Evolutionary conservation across 1,139 yeast species (phyloP).

Genomic region (Eremothecium sinecaudum): DNA sequence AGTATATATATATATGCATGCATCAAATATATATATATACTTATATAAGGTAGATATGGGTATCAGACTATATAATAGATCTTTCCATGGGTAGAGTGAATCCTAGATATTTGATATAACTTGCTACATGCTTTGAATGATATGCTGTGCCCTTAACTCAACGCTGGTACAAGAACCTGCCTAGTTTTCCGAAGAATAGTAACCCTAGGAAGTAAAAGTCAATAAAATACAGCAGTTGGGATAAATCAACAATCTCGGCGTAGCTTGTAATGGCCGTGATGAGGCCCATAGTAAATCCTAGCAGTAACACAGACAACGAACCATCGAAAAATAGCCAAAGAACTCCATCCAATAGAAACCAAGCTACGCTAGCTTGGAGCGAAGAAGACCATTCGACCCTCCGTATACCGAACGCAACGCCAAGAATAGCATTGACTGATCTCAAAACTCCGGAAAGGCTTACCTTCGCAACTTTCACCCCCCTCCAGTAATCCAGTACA

Average conservation of each 20-base stretch:
- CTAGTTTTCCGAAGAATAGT: constrained; percentile 62
- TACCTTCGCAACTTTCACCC: constrained; percentile 20
- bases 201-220: constrained; percentile 58
- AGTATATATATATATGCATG: too few relatives aligned
- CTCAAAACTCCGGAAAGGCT: constrained; percentile 41
- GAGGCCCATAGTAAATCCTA: constrained; percentile 39
- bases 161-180: constrained; percentile 37
- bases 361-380: constrained; percentile 62
- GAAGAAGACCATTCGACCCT: constrained; percentile 73
- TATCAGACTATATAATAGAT: background rate
- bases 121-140: too few relatives aligned
- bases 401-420: constrained; percentile 74
- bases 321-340: constrained; percentile 78
- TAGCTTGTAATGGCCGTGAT: constrained; percentile 33
- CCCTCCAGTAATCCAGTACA: constrained; percentile 38
- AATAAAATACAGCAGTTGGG: constrained; percentile 26
- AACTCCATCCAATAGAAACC: constrained; percentile 69
- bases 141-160: constrained; percentile 13
- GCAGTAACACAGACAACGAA: constrained; percentile 54
- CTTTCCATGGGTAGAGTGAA: background rate
- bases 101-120: background rate
- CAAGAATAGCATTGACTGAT: constrained; percentile 66
- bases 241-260: constrained; percentile 18
- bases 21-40: too few relatives aligned
- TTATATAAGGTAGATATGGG: background rate